A percentile compares a stretch with the other conserved stretches of the same genome.
These are phyloP conservation scores for Fabrea salina DNA, from an alignment of 169 alveolate species.

Conservation along the genomic window DNA sequence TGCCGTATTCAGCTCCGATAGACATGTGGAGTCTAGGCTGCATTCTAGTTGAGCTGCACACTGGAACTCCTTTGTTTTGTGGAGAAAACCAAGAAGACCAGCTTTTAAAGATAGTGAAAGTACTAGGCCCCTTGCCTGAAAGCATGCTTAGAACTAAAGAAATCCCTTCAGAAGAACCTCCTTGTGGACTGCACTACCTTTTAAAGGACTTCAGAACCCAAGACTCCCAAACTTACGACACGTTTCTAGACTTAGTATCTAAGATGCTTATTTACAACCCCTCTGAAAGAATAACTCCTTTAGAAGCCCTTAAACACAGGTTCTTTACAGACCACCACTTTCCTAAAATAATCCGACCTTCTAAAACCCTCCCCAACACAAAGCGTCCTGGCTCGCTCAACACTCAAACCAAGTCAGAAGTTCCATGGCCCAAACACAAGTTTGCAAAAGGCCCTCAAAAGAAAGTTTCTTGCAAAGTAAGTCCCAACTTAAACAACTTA, in stretches of 20 bases:
- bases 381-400: neutral
- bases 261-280: slow-evolving; percentile 78
- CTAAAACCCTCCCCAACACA: neutral
- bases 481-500: neutral
- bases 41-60: slow-evolving; percentile 58
- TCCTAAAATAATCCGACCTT: neutral
- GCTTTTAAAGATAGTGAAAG: slow-evolving; percentile 64
- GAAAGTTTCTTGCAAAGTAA: neutral
- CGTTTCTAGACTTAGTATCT: slow-evolving; percentile 66
- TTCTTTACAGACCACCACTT: slow-evolving; percentile 12
- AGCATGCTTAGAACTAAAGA: neutral
- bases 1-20: slow-evolving; percentile 51
- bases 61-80: slow-evolving; percentile 65
- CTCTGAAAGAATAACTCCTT: slow-evolving; percentile 76
- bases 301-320: slow-evolving; percentile 75
- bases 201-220: neutral
- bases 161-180: neutral
- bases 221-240: neutral
- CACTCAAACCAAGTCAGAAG: neutral
- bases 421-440: neutral
- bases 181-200: neutral
- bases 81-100: slow-evolving; percentile 71
- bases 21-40: slow-evolving; percentile 81
- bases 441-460: neutral
- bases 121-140: slow-evolving; percentile 44